These are phyloP conservation scores for Pseudogymnoascus sp. DNA, from an alignment of 2,329 filamentous ascomycete genomes.

Conservation along the genomic window DNA sequence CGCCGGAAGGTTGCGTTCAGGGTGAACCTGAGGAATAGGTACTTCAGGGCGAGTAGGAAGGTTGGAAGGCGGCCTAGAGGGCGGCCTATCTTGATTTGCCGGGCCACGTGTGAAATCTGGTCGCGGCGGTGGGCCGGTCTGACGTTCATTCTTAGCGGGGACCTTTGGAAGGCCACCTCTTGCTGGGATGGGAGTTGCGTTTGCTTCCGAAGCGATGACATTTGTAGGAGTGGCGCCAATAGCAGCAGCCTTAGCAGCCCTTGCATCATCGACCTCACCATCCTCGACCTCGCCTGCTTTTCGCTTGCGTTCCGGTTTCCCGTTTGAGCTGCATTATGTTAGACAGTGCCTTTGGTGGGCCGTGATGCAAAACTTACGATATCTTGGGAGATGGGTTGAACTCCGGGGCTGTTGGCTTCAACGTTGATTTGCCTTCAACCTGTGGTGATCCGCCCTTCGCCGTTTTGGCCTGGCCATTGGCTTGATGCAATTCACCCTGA, in stretches of 20 bases:
- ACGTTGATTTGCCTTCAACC: slow-evolving; percentile 31
- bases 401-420: slow-evolving; percentile 53
- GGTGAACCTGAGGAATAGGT: slow-evolving; percentile 18
- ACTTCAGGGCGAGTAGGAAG: slow-evolving; percentile 28
- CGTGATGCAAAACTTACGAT: slow-evolving; percentile 21
- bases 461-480: slow-evolving; percentile 12
- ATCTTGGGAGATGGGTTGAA: slow-evolving; percentile 48
- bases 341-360: not conserved
- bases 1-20: slow-evolving; percentile 25
- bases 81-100: not conserved
- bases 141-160: not conserved
- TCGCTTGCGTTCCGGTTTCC: slow-evolving; percentile 15
- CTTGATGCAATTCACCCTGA: slow-evolving; percentile 14
- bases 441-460: slow-evolving; percentile 1
- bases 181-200: not conserved
- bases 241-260: slow-evolving; percentile 23
- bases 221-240: not conserved
- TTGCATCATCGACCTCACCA: slow-evolving; percentile 62
- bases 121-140: not conserved
- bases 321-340: not conserved
- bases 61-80: slow-evolving; percentile 12
- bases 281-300: slow-evolving; percentile 53
- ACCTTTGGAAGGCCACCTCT: not conserved
- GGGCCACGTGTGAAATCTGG: not conserved
- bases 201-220: slow-evolving; percentile 10